Evolutionary conservation across 495 filamentous ascomycete species (phyloP).

Genomic region (Penicillium argentinense): DNA sequence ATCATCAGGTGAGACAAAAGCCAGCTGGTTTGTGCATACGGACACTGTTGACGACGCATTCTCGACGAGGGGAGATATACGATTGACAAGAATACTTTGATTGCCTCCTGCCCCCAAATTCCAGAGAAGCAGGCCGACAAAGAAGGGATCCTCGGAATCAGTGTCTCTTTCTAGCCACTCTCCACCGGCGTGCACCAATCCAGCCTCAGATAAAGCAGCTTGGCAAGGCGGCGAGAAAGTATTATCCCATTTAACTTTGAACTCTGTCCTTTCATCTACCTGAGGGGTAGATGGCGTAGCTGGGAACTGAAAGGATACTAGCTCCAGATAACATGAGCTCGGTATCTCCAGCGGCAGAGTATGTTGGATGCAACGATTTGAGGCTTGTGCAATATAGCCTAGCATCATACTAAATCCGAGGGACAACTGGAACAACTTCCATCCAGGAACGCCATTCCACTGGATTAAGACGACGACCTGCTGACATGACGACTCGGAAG

Average conservation of each 20-base stretch:
- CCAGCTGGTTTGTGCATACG: not conserved
- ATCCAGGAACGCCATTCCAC: slow-evolving; percentile 8
- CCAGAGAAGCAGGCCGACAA: slow-evolving; percentile 14
- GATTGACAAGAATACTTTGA: no score
- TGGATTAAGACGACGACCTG: slow-evolving; percentile 11
- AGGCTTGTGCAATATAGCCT: slow-evolving; percentile 9
- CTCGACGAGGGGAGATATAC: no score
- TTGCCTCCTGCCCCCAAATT: not conserved
- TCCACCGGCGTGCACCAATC: slow-evolving; percentile 6
- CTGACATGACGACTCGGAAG: slow-evolving; percentile 7
- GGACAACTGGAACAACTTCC: slow-evolving; percentile 10
- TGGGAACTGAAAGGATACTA: slow-evolving; percentile 1
- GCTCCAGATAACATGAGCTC: not conserved
- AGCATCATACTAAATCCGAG: slow-evolving; percentile 16
- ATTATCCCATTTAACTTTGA: not conserved
- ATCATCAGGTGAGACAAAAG: not conserved
- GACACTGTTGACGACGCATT: no score
- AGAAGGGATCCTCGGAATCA: slow-evolving; percentile 3
- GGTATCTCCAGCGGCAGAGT: not conserved
- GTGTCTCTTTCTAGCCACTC: slow-evolving; percentile 10
- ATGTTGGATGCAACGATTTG: slow-evolving; percentile 10
- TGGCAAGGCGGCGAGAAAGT: not conserved
- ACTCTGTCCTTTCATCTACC: not conserved
- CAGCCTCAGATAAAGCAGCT: not conserved
- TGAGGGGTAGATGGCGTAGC: no score